phyloP scores from a whole-genome alignment of 805 yeast species.

The Barnettozyma siamensis region DNA sequence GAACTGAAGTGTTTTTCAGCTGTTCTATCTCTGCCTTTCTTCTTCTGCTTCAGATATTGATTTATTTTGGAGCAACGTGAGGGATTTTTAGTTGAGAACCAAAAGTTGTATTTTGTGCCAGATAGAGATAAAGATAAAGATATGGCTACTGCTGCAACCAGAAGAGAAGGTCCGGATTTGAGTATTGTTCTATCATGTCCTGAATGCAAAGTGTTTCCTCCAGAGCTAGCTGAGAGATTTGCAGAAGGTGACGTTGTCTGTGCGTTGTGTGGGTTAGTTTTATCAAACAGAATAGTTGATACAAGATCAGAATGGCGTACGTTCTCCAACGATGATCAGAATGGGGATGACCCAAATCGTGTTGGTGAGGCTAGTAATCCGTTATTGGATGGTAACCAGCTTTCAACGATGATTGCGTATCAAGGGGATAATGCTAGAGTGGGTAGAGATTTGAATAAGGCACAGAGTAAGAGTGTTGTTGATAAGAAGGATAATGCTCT shows the following conservation, averaged over 20 bases:
- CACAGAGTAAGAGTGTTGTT: constrained; percentile 79
- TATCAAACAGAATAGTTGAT: constrained; percentile 88
- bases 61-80: not conserved
- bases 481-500: constrained; percentile 86
- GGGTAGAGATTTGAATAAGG: constrained; percentile 86
- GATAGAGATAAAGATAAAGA: constrained; percentile 3
- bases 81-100: too few species aligned
- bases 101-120: not conserved
- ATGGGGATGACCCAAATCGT: constrained; percentile 98
- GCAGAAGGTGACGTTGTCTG: constrained; percentile 99
- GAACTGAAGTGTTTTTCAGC: not conserved
- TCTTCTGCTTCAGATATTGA: constrained; percentile 3
- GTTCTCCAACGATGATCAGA: constrained; percentile 94
- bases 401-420: constrained; percentile 86
- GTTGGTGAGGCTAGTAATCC: constrained; percentile 98
- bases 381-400: constrained; percentile 81
- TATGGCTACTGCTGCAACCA: constrained; percentile 7
- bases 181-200: constrained; percentile 91
- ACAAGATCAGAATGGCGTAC: constrained; percentile 99
- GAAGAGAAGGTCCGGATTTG: constrained; percentile 63
- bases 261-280: constrained; percentile 91
- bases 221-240: constrained; percentile 89
- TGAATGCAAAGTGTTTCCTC: constrained; percentile 93
- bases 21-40: not conserved
- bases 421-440: constrained; percentile 73